These are phyloP conservation scores for Podospora appendiculata DNA, from an alignment of 495 filamentous ascomycete species.

Conservation along the genomic window DNA sequence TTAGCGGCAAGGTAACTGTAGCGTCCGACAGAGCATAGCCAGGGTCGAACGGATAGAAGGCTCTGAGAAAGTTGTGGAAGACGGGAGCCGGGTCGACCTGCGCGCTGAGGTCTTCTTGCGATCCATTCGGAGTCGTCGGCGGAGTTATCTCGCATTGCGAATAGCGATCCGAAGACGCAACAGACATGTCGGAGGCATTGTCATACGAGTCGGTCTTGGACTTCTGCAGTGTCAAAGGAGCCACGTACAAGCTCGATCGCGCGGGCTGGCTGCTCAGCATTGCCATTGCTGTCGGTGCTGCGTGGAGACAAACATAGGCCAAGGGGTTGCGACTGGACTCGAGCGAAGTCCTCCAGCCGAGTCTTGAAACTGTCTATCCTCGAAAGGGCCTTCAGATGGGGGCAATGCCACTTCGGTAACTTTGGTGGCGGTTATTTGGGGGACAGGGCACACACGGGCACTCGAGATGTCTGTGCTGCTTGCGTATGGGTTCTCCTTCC, in stretches of 20 bases:
- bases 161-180: conserved; percentile 31
- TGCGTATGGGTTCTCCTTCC: too few relatives aligned
- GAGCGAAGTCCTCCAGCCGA: conserved; percentile 8
- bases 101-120: conserved; percentile 42
- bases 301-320: conserved; percentile 32
- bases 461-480: too few relatives aligned
- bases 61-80: conserved; percentile 92
- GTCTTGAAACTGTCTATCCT: not conserved
- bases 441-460: too few relatives aligned
- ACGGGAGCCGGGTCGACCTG: conserved; percentile 38
- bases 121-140: conserved; percentile 61
- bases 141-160: conserved; percentile 59
- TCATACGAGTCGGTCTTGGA: conserved; percentile 21
- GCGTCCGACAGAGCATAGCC: conserved; percentile 56
- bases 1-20: conserved; percentile 81
- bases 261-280: conserved; percentile 42
- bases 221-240: conserved; percentile 68
- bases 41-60: conserved; percentile 92
- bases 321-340: not conserved
- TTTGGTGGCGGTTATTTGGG: not conserved
- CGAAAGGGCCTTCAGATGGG: not conserved
- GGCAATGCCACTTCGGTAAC: conserved; percentile 1
- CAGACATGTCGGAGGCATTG: conserved; percentile 31
- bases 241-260: conserved; percentile 59
- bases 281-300: conserved; percentile 31